A percentile compares a stretch with the other conserved stretches of the same genome.
Evolutionary conservation across 208 protist genomes (phyloP).

Genomic region (Trypanosoma boissoni): DNA sequence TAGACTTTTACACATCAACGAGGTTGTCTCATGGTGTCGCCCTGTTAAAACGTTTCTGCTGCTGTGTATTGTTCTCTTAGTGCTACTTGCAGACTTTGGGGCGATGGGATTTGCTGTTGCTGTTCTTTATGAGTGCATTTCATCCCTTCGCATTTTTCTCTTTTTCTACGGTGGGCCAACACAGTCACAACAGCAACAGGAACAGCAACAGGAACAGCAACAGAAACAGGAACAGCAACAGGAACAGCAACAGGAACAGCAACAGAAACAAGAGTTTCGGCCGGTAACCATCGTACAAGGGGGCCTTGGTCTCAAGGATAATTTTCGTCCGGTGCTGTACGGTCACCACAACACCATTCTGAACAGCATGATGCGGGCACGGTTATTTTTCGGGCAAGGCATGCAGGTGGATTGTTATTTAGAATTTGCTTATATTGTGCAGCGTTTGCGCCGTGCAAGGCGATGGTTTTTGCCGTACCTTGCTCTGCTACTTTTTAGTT

Average conservation of each 20-base stretch:
- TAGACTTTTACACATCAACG: conserved; percentile 42
- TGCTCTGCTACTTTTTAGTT: conserved; percentile 18
- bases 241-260: too few species aligned
- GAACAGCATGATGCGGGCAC: conserved; percentile 69
- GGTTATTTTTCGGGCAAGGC: conserved; percentile 75
- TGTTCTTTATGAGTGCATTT: conserved; percentile 30
- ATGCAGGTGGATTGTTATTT: conserved; percentile 80
- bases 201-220: too few species aligned
- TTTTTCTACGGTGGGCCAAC: conserved; percentile 54
- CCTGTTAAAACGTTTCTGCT: conserved; percentile 54
- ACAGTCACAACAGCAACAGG: too few species aligned
- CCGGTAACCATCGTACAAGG: too few species aligned
- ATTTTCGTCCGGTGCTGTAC: conserved; percentile 59
- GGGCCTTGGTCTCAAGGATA: too few species aligned
- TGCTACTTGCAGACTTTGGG: conserved; percentile 47
- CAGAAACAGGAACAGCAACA: too few species aligned
- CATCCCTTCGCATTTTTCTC: conserved; percentile 41
- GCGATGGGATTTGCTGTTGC: conserved; percentile 46
- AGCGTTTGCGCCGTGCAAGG: conserved; percentile 35
- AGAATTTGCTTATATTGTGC: conserved; percentile 62
- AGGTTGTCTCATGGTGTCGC: conserved; percentile 62
- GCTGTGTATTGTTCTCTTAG: conserved; percentile 43
- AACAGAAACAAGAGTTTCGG: too few species aligned
- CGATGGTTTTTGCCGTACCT: conserved; percentile 26
- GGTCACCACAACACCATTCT: conserved; percentile 58